These are phyloP conservation scores for Otatea glauca DNA, from an alignment of 176 grass and related monocot species.

Conservation along the genomic window DNA sequence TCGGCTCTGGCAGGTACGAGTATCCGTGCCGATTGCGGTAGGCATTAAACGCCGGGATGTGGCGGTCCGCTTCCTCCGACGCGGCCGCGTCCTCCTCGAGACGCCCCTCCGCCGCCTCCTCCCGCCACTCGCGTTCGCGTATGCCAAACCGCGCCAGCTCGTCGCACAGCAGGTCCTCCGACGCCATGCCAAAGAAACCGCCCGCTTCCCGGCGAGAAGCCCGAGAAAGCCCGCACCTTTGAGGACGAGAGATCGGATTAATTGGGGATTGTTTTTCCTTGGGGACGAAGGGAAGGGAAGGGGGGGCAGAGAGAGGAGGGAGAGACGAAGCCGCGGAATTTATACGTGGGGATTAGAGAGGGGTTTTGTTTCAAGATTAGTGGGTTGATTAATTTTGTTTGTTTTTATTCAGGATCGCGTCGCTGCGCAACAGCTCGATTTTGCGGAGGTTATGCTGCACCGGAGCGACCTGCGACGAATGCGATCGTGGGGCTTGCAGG, in stretches of 20 bases:
- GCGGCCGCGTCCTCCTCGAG: neutral
- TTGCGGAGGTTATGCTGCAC: neutral
- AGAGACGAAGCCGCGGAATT: slow-evolving; percentile 15
- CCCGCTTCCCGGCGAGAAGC: no score
- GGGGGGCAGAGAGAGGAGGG: neutral
- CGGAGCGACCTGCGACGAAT: neutral
- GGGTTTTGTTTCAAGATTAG: neutral
- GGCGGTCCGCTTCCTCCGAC: neutral
- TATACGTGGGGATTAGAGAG: slow-evolving; percentile 26
- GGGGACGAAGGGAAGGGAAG: slow-evolving; percentile 11
- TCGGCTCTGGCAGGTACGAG: neutral
- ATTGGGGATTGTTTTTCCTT: slow-evolving; percentile 39
- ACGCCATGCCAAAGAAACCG: neutral
- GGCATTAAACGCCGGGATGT: neutral
- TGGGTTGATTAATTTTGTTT: neutral
- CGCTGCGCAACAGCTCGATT: neutral
- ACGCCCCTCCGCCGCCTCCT: no score
- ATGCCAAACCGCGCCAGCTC: slow-evolving; percentile 1
- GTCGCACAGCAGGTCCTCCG: neutral
- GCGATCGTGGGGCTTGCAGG: neutral
- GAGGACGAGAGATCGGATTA: neutral
- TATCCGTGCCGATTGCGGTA: neutral
- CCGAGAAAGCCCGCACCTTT: neutral
- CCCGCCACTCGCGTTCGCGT: neutral
- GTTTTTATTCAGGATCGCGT: no score